phyloP scores from a whole-genome alignment of 257 asterid genomes.

The Fraxinus americana region DNA sequence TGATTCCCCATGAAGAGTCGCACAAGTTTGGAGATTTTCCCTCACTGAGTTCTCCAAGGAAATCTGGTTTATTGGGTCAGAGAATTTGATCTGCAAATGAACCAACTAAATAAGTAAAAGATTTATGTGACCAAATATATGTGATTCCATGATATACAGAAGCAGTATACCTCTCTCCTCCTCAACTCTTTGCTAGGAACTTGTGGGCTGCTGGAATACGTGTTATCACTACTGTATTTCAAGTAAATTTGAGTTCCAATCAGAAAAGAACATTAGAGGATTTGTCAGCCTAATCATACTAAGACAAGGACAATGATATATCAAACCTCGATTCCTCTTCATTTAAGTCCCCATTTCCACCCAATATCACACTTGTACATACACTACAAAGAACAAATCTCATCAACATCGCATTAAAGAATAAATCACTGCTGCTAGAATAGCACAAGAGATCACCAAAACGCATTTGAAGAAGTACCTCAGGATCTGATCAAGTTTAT shows the following conservation, averaged over 20 bases:
- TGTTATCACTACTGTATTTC: constrained; percentile 60
- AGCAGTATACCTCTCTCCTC: constrained; percentile 78
- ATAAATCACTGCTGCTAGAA: constrained; percentile 4
- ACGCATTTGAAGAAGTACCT: constrained; percentile 52
- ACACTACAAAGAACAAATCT: constrained; percentile 46
- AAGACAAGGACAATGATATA: constrained; percentile 19
- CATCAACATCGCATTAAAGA: constrained; percentile 23
- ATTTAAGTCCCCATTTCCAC: constrained; percentile 70
- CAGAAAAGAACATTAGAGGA: constrained; percentile 16
- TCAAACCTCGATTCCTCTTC: constrained; percentile 94
- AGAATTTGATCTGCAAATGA: constrained; percentile 68
- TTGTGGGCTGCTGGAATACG: constrained; percentile 66
- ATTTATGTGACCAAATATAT: neutral
- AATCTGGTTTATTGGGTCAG: constrained; percentile 79
- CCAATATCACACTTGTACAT: constrained; percentile 85
- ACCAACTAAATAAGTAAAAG: constrained; percentile 20
- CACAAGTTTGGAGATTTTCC: constrained; percentile 89
- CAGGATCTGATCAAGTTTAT: constrained; percentile 87
- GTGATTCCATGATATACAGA: constrained; percentile 21
- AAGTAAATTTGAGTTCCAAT: constrained; percentile 27
- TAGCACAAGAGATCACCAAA: constrained; percentile 14
- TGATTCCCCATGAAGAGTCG: constrained; percentile 83
- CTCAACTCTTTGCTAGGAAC: constrained; percentile 85
- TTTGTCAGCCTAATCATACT: neutral
- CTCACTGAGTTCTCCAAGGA: constrained; percentile 78